phyloP scores from a whole-genome alignment of 139 green algal genomes.

The Tetraselmis striata region DNA sequence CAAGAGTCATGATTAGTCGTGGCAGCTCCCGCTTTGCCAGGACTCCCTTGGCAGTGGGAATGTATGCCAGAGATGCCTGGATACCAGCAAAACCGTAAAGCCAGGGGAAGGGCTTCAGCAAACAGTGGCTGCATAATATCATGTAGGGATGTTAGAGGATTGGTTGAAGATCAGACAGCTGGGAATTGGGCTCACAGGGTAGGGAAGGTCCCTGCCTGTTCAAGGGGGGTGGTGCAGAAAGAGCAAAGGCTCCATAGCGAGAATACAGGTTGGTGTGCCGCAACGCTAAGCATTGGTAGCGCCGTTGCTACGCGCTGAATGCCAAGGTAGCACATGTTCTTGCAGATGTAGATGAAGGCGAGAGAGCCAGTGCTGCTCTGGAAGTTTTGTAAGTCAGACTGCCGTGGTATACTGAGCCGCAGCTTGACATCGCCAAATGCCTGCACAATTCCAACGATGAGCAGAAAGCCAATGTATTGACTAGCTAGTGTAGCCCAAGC shows the following conservation, averaged over 20 bases:
- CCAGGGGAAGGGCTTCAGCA: no score
- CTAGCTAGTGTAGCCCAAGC: conserved; percentile 44
- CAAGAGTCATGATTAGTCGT: not conserved
- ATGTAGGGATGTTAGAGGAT: no score
- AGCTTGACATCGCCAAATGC: not conserved
- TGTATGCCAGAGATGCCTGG: not conserved
- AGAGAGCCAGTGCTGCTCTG: conserved; percentile 26
- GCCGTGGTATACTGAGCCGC: not conserved
- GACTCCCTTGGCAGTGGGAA: not conserved
- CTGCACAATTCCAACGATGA: not conserved
- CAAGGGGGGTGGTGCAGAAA: not conserved
- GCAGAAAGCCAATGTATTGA: not conserved
- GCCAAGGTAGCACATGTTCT: conserved; percentile 54
- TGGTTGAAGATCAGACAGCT: no score
- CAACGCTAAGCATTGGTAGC: not conserved
- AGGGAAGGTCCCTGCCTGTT: not conserved
- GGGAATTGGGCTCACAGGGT: no score
- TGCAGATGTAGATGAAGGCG: conserved; percentile 56
- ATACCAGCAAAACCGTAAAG: no score
- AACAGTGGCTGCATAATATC: no score
- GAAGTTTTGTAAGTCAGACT: not conserved
- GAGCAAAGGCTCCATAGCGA: not conserved
- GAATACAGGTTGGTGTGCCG: not conserved
- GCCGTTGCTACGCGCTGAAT: not conserved
- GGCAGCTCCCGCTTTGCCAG: not conserved